Evolutionary conservation across 1,284 basidiomycete genomes (phyloP).

Genomic region (Meripilus lineatus): DNA sequence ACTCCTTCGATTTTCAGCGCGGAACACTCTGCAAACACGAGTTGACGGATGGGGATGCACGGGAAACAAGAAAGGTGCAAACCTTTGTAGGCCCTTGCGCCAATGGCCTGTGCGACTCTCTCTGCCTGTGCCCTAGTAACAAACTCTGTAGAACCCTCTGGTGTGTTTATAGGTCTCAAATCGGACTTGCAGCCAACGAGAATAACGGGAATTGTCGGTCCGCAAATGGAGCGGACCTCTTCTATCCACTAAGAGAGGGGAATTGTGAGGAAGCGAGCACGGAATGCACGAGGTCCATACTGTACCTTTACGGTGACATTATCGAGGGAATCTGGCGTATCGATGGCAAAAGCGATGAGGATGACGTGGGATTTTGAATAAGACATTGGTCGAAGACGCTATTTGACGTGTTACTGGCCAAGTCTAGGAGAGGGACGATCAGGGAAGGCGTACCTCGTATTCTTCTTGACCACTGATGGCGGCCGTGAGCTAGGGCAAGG

Average conservation of each 20-base stretch:
- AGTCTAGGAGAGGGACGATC: not conserved
- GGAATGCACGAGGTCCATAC: not conserved
- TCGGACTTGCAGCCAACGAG: conserved; percentile 87
- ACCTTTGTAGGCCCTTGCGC: conserved; percentile 88
- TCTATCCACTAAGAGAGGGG: conserved; percentile 81
- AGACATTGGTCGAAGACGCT: conserved; percentile 91
- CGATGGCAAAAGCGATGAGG: conserved; percentile 94
- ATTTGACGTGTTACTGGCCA: conserved; percentile 6
- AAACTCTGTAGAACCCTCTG: conserved; percentile 35
- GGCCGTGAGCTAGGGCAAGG: conserved; percentile 9
- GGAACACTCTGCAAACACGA: too few species aligned
- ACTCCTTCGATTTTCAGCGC: conserved; percentile 90
- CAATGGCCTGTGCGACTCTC: conserved; percentile 73
- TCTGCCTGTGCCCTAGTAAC: conserved; percentile 75
- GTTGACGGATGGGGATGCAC: too few species aligned
- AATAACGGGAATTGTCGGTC: conserved; percentile 75
- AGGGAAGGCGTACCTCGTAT: conserved; percentile 65
- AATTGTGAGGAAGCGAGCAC: not conserved
- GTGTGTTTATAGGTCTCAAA: conserved; percentile 51
- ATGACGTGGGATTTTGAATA: conserved; percentile 99
- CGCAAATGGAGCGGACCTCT: conserved; percentile 91
- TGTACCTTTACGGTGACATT: conserved; percentile 89
- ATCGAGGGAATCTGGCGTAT: conserved; percentile 94
- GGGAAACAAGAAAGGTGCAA: too few species aligned
- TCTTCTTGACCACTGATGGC: conserved; percentile 81